These are phyloP conservation scores for Fusarium guadeloupense DNA, from an alignment of 2,329 filamentous ascomycete genomes.

Conservation along the genomic window DNA sequence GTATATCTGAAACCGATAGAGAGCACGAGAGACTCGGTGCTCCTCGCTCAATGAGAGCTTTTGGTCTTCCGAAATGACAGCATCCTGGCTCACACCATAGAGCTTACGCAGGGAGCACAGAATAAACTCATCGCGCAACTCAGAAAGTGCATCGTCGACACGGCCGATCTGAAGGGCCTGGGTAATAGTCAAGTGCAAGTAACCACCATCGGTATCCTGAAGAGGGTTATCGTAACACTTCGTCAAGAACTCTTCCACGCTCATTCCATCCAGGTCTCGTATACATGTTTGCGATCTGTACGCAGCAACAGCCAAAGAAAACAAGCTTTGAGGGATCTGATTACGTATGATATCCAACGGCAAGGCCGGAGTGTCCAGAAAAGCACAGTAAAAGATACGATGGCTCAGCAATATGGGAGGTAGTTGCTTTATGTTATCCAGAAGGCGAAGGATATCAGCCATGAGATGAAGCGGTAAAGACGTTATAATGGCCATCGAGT, in stretches of 20 bases:
- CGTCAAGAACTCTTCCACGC: slow-evolving; percentile 19
- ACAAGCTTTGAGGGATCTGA: slow-evolving; percentile 25
- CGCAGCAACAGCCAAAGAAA: slow-evolving; percentile 29
- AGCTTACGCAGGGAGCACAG: slow-evolving; percentile 22
- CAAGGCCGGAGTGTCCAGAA: slow-evolving; percentile 31
- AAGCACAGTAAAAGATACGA: slow-evolving; percentile 36
- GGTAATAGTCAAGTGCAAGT: slow-evolving; percentile 16
- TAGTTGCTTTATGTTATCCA: slow-evolving; percentile 28
- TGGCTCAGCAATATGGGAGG: slow-evolving; percentile 33
- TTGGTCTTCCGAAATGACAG: background rate
- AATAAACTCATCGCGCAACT: slow-evolving; percentile 18
- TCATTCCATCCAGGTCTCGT: slow-evolving; percentile 8
- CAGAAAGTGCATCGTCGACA: slow-evolving; percentile 20
- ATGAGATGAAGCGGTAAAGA: slow-evolving; percentile 38
- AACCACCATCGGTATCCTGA: slow-evolving; percentile 6
- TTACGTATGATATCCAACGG: slow-evolving; percentile 30
- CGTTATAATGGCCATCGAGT: slow-evolving; percentile 30
- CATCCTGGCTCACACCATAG: slow-evolving; percentile 18
- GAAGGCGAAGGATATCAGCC: slow-evolving; percentile 33
- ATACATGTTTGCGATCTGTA: slow-evolving; percentile 23
- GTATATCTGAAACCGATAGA: slow-evolving; percentile 39
- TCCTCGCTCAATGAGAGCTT: slow-evolving; percentile 12
- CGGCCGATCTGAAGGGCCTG: slow-evolving; percentile 26
- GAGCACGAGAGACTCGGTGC: slow-evolving; percentile 30
- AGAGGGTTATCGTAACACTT: slow-evolving; percentile 23